Evolutionary conservation across 768 basidiomycete genomes (phyloP), one percentile per base, ranked within the genome.

Genomic region (Rhodotorula kratochvilovae): DNA sequence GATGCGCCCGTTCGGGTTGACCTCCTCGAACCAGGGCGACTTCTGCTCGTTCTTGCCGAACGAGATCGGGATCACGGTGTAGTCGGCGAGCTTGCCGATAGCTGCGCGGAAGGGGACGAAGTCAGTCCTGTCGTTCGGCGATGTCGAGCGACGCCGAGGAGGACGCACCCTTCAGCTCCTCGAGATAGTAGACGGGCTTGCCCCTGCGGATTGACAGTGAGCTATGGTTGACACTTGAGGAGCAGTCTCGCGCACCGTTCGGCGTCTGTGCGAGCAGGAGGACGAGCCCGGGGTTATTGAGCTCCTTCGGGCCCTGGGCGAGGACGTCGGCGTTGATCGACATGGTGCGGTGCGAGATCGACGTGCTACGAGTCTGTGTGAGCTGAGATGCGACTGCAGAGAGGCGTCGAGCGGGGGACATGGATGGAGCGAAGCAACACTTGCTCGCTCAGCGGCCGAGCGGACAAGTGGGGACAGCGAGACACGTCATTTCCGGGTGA

Each of bases 91-190:
- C 15, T 51, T 56, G 17, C 71, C 68, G 27, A 61, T 33, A 8
- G 66, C 51, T 53, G n/a, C 25, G 45, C 21, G 19, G 6, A 19
- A 43, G n/a, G n/a, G n/a, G n/a, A n/a, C n/a, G n/a, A n/a, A n/a
- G n/a, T n/a, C n/a, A n/a, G n/a, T n/a, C n/a, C n/a, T n/a, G n/a
- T n/a, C n/a, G n/a, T n/a, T n/a, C n/a, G n/a, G n/a, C n/a, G n/a
- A n/a, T n/a, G n/a, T n/a, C n/a, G n/a, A 43, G 43, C 13, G 43
- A 43, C 13, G 43, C 43, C n/a, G n/a, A n/a, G n/a, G n/a, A n/a
- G n/a, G n/a, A n/a, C 51, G 51, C 16, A 53, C 51, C 67, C 60
- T 77, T 77, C 51, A 75, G 68, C 69, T 77, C 74, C 53, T 77
- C 76, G 68, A 68, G 36, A 35, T 59, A 53, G 61, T 67, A 63